Percentiles rank a stretch among this genome's conserved stretches.
Evolutionary conservation across 306 rosid genomes (phyloP).

Genomic region (Fragaria ananassa): DNA sequence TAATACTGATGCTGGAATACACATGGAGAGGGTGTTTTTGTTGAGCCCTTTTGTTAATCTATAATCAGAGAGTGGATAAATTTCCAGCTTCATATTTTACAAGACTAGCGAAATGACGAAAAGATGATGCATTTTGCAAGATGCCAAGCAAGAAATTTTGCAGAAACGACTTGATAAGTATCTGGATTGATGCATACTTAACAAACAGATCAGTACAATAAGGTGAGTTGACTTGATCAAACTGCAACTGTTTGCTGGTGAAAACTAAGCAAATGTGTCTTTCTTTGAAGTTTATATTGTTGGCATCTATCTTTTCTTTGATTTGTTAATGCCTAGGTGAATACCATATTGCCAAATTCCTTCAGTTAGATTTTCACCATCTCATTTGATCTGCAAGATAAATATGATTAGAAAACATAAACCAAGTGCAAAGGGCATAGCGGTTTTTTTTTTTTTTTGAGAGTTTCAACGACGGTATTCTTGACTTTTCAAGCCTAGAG

Average conservation of each 20-base stretch:
- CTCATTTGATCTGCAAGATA: not conserved
- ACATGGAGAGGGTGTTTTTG: not conserved
- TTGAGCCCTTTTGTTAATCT: too few species aligned
- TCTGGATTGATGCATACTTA: slow-evolving; percentile 16
- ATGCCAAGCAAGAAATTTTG: slow-evolving; percentile 5
- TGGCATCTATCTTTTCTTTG: not conserved
- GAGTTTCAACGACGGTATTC: too few species aligned
- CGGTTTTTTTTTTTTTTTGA: not conserved
- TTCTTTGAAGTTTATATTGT: not conserved
- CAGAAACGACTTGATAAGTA: not conserved
- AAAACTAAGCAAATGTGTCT: slow-evolving; percentile 14
- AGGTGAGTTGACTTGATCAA: slow-evolving; percentile 26
- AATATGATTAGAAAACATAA: not conserved
- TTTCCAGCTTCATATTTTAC: not conserved
- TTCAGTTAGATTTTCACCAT: not conserved
- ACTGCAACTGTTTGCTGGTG: not conserved
- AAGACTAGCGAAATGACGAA: slow-evolving; percentile 8
- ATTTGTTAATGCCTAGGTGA: not conserved
- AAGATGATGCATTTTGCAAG: not conserved
- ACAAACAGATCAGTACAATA: slow-evolving; percentile 28
- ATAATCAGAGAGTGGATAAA: not conserved
- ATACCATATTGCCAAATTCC: not conserved
- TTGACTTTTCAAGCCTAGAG: too few species aligned
- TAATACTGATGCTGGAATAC: not conserved
- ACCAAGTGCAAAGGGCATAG: not conserved